A percentile compares a stretch with the other conserved stretches of the same genome.
phyloP scores from a whole-genome alignment of 2,329 filamentous ascomycete genomes.

The Thermoascus crustaceus region DNA sequence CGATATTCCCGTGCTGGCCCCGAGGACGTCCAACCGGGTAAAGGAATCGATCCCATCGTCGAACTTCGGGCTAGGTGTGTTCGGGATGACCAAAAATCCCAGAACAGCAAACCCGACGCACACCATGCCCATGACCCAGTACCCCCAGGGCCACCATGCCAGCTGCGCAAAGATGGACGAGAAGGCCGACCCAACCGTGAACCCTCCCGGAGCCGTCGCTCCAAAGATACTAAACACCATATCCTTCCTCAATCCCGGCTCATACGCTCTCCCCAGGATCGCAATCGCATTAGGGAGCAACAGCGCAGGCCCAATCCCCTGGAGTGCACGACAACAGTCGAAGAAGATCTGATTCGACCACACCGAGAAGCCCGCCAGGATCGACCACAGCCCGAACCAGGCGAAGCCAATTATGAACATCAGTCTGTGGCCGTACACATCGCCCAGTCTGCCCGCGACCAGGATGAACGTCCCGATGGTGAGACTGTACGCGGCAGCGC shows the following conservation, averaged over 20 bases:
- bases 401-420: conserved; percentile 28
- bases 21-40: conserved; percentile 29
- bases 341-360: conserved; percentile 42
- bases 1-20: conserved; percentile 42
- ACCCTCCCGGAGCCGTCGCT: conserved; percentile 41
- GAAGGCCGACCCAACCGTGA: conserved; percentile 35
- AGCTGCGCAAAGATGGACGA: conserved; percentile 33
- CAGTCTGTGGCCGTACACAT: conserved; percentile 29
- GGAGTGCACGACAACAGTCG: conserved; percentile 46
- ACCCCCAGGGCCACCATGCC: conserved; percentile 48
- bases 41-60: conserved; percentile 19
- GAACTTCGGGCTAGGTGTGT: conserved; percentile 4
- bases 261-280: conserved; percentile 51
- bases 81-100: conserved; percentile 4
- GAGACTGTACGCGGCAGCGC: conserved; percentile 50
- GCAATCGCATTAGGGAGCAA: conserved; percentile 57
- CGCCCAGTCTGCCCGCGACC: conserved; percentile 29
- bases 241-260: conserved; percentile 50
- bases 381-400: conserved; percentile 31
- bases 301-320: conserved; percentile 53
- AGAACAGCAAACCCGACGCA: conserved; percentile 18
- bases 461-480: conserved; percentile 35
- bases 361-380: conserved; percentile 28
- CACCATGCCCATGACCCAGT: conserved; percentile 37
- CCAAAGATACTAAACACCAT: conserved; percentile 51